A percentile compares a stretch with the other conserved stretches of the same genome.
phyloP scores from a whole-genome alignment of 306 rosid species.

The Mimosa pudica region DNA sequence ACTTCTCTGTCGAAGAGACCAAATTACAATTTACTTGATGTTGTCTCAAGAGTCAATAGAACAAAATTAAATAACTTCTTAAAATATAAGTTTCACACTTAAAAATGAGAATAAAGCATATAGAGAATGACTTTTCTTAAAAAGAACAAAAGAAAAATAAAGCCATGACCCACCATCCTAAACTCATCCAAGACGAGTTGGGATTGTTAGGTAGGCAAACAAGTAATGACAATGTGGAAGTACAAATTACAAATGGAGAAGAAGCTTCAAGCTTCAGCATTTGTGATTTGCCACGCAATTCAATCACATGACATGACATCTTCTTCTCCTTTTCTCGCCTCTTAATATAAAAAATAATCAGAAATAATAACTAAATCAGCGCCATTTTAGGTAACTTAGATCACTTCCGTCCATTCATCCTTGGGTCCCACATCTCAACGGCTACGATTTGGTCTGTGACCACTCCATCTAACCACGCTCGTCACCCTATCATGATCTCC shows the following conservation, averaged over 20 bases:
- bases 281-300: too few relatives aligned
- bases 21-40: too few relatives aligned
- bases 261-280: neutral
- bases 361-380: neutral
- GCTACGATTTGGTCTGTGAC: constrained; percentile 8
- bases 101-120: too few relatives aligned
- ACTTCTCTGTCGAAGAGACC: too few relatives aligned
- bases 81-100: too few relatives aligned
- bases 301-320: neutral
- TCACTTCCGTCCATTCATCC: neutral
- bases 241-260: neutral
- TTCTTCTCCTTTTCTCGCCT: neutral
- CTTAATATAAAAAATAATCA: neutral
- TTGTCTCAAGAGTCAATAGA: too few relatives aligned
- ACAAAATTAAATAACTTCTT: too few relatives aligned
- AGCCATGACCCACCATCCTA: neutral
- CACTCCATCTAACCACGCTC: too few relatives aligned
- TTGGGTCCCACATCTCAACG: neutral
- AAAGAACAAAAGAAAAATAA: too few relatives aligned
- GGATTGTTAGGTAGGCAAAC: neutral
- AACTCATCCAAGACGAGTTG: neutral
- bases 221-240: neutral
- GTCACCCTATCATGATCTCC: neutral
- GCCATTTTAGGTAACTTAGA: neutral
- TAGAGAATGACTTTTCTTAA: too few relatives aligned